phyloP scores from a whole-genome alignment of 73 alveolate genomes.

The Tetrahymena malaccensis region DNA sequence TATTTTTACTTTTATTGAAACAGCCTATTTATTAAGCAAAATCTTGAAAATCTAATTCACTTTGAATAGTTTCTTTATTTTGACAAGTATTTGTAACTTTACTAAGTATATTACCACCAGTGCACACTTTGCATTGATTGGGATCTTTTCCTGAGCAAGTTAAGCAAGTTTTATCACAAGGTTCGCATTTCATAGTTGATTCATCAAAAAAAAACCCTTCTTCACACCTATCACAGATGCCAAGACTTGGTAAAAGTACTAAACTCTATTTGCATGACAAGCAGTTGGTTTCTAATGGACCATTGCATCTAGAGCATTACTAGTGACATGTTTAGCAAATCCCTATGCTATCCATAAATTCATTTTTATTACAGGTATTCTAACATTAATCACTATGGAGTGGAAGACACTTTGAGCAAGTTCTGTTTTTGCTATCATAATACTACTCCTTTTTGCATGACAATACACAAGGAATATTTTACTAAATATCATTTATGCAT shows the following conservation, averaged over 20 bases:
- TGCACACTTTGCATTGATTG: not conserved
- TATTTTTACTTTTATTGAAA: no score
- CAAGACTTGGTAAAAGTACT: not conserved
- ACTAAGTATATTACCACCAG: not conserved
- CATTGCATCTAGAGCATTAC: no score
- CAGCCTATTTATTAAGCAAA: not conserved
- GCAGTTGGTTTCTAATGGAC: not conserved
- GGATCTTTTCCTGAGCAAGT: not conserved
- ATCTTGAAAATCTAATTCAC: not conserved
- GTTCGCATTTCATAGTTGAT: not conserved
- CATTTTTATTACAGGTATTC: no score
- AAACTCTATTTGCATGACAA: not conserved
- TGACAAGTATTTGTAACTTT: not conserved
- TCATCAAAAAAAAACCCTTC: not conserved
- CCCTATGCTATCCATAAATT: no score
- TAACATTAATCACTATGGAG: no score
- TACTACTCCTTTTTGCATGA: no score
- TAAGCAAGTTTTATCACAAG: not conserved
- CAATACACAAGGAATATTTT: no score
- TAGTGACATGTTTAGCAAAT: no score
- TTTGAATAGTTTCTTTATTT: no score
- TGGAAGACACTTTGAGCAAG: no score
- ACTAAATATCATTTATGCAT: no score
- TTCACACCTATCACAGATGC: not conserved
- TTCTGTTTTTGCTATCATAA: no score